phyloP scores from a whole-genome alignment of 2,329 filamentous ascomycete genomes.

The Claviceps arundinis region DNA sequence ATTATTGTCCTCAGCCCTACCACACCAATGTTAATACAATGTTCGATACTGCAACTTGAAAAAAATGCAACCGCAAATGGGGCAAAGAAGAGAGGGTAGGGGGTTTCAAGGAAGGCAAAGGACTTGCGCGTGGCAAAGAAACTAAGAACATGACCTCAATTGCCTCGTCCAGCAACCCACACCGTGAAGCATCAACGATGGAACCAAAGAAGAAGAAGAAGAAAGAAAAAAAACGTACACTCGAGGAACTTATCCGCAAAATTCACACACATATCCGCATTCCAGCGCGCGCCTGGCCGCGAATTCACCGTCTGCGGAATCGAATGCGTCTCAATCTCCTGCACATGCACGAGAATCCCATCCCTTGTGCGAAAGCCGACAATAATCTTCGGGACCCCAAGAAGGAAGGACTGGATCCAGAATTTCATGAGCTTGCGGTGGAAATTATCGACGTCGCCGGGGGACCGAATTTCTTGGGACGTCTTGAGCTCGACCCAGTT shows the following conservation, averaged over 20 bases:
- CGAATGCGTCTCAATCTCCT: conserved; percentile 66
- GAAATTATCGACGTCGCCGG: conserved; percentile 60
- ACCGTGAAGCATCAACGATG: not conserved
- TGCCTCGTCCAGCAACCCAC: too few species aligned
- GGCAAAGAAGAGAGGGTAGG: not conserved
- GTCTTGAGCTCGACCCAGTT: conserved; percentile 97
- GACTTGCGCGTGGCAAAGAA: not conserved
- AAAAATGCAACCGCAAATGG: too few species aligned
- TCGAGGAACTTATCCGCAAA: conserved; percentile 68
- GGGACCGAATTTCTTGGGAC: conserved; percentile 53
- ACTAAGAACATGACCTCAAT: not conserved
- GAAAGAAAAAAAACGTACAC: conserved; percentile 38
- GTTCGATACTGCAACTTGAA: too few species aligned
- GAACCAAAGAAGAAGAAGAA: not conserved
- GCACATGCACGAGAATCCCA: conserved; percentile 57
- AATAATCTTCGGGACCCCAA: conserved; percentile 83
- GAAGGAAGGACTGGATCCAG: conserved; percentile 91
- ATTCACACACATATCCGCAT: conserved; percentile 88
- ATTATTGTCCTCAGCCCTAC: conserved; percentile 51
- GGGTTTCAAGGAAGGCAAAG: not conserved
- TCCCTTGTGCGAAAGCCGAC: conserved; percentile 69
- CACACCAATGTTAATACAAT: not conserved
- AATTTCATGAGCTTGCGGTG: conserved; percentile 88
- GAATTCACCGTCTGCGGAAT: conserved; percentile 67
- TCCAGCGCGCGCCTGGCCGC: conserved; percentile 58